Conservation (phyloP, 176 grass and related monocot species). For the Raddia distichophylla region DNA sequence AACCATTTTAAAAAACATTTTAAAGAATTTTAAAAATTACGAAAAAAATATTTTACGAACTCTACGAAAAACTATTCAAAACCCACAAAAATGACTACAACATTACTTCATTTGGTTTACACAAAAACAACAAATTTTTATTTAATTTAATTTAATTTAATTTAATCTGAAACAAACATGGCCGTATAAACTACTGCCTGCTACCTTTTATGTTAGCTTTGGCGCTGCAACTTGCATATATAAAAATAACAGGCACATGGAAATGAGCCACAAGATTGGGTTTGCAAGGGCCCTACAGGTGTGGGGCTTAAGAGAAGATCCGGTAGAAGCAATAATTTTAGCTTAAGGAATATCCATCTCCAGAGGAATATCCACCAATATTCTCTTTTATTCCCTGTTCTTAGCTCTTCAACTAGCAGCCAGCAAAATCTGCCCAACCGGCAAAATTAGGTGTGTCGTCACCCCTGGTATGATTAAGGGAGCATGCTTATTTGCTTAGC, state of each 20-base stretch:
- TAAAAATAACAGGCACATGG: constrained; percentile 1
- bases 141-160: too few species aligned
- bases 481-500: not conserved
- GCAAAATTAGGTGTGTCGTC: not conserved
- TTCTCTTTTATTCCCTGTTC: not conserved
- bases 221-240: not conserved
- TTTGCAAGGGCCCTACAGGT: constrained; percentile 24
- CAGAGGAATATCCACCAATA: constrained; percentile 44
- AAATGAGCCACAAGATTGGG: not conserved
- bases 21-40: too few species aligned
- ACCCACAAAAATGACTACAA: too few species aligned
- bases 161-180: too few species aligned
- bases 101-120: too few species aligned
- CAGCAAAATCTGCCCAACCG: not conserved
- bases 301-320: constrained; percentile 25
- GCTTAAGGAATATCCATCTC: constrained; percentile 32
- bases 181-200: not conserved
- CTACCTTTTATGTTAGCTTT: not conserved
- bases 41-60: too few species aligned
- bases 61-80: too few species aligned
- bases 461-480: constrained; percentile 6
- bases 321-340: constrained; percentile 19
- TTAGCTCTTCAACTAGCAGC: not conserved
- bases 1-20: too few species aligned
- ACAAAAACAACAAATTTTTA: too few species aligned